Evolutionary conservation across 2,329 filamentous ascomycete species (phyloP), one percentile per base, ranked within the genome.

Genomic region (Talaromyces funiculosus): DNA sequence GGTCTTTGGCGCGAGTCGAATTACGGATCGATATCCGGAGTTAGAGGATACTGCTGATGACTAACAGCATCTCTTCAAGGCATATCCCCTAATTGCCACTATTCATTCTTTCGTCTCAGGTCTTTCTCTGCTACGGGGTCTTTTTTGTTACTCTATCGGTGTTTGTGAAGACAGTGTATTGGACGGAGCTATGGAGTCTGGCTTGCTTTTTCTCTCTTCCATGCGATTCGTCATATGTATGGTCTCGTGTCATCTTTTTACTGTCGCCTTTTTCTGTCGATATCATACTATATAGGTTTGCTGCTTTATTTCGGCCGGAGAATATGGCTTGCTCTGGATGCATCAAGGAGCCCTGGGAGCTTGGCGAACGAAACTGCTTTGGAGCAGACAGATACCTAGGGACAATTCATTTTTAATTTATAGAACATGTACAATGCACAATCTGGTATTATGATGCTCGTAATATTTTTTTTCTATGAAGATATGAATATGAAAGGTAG

Each of bases 1-100:
- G 75, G 76, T 95, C 2, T 93, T 90, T 72, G 88, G 86, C 4
- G 73, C 75, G 1, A 76, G 76, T 10, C 70, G 35, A 2, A 18
- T 31, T 42, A 54, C 35, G 10, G 38, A 59, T 33, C 51, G 37
- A 16, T 59, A 62, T 55, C 61, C 56, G n/a, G 56, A 55, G 18
- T 47, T 61, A 14, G 60, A 61, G 20, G 57, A 60, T 18, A 47
- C 33, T 2, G 49, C 26, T 16, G 60, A 49, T 20, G 47, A 40
- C 40, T 60, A 22, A 16, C 24, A 16, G 20, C 20, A 16, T 43
- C 40, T 22, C 38, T 24, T 24, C 4, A 10, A 43, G 12, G 1
- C 40, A 43, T 24, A 43, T 43, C n/a, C 9, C n/a, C 6, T 20
- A 8, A 42, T 29, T 58, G 24, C 0, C 38, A 42, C 20, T 22